Conservation (phyloP, 805 yeast genomes). For the Starmerella sirachaensis region DNA sequence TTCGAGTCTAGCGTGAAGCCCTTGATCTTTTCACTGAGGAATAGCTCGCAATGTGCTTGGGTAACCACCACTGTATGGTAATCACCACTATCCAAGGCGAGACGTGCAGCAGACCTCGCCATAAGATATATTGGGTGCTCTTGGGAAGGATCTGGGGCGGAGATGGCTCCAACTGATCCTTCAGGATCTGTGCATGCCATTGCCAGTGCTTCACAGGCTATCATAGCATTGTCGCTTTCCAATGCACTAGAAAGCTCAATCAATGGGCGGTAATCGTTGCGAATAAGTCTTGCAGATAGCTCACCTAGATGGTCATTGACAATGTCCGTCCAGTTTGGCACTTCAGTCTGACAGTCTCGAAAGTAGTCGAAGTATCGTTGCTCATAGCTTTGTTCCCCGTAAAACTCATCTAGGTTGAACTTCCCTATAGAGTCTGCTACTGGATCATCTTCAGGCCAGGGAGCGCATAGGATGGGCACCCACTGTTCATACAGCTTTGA, state of each 20-base stretch:
- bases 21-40: constrained; percentile 5
- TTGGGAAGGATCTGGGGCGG: background rate
- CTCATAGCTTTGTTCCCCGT: constrained; percentile 27
- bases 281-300: constrained; percentile 20
- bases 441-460: constrained; percentile 33
- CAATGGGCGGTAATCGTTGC: constrained; percentile 26
- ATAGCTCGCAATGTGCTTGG: constrained; percentile 13
- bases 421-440: constrained; percentile 28
- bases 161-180: background rate
- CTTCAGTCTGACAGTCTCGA: constrained; percentile 29
- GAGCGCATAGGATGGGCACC: constrained; percentile 18
- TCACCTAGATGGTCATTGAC: constrained; percentile 21
- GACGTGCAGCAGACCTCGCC: background rate
- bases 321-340: constrained; percentile 28
- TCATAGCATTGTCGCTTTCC: constrained; percentile 27
- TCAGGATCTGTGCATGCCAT: constrained; percentile 19
- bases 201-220: constrained; percentile 30
- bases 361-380: constrained; percentile 31
- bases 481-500: constrained; percentile 25
- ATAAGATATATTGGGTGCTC: no score
- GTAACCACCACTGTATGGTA: constrained; percentile 4
- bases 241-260: constrained; percentile 30
- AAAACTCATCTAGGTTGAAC: constrained; percentile 26
- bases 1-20: background rate
- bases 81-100: constrained; percentile 6